Percentiles rank a stretch among this genome's conserved stretches.
phyloP scores from a whole-genome alignment of 805 yeast species.

The Komagataella pastoris region DNA sequence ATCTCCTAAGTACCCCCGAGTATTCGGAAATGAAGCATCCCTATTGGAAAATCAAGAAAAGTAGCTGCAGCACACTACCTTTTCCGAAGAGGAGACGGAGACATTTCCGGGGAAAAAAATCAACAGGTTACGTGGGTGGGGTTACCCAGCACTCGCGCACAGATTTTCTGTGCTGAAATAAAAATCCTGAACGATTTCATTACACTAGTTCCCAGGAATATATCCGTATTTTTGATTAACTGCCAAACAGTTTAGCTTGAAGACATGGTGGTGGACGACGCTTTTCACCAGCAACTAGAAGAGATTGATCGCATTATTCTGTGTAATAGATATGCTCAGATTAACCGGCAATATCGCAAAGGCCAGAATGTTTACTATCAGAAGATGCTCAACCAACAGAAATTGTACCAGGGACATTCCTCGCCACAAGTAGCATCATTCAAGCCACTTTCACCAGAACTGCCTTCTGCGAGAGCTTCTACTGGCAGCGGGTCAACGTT shows the following conservation, averaged over 20 bases:
- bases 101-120: neutral
- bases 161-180: neutral
- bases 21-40: neutral
- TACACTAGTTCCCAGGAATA: neutral
- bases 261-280: neutral
- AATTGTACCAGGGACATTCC: neutral
- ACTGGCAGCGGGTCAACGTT: neutral
- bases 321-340: neutral
- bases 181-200: neutral
- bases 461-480: neutral
- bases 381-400: neutral
- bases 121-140: neutral
- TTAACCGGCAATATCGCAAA: neutral
- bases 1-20: neutral
- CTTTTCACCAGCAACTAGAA: neutral
- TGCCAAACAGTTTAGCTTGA: neutral
- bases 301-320: neutral
- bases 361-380: neutral
- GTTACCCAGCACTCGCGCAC: neutral
- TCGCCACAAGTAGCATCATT: neutral
- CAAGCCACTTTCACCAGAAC: neutral
- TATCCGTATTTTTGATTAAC: neutral
- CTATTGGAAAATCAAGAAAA: neutral
- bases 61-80: neutral
- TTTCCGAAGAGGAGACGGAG: neutral